Evolutionary conservation across 2,329 filamentous ascomycete species (phyloP).

Genomic region (Fusarium verrucosum): DNA sequence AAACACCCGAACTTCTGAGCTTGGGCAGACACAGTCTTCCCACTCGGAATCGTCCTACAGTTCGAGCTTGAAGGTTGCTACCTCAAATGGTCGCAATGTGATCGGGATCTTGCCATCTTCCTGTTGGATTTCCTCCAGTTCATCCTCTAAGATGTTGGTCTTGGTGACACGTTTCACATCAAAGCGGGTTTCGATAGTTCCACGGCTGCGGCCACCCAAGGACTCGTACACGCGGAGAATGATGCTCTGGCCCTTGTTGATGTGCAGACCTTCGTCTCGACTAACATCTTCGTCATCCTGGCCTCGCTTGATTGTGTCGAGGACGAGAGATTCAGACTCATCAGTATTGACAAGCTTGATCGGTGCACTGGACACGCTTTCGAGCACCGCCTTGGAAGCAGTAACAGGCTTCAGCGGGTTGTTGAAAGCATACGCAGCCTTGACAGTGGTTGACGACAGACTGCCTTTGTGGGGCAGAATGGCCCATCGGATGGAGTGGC

Average conservation of each 20-base stretch:
- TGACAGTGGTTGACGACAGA: constrained; percentile 77
- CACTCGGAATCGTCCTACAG: constrained; percentile 51
- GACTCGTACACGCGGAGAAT: constrained; percentile 89
- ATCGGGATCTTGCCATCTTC: constrained; percentile 64
- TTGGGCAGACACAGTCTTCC: constrained; percentile 40
- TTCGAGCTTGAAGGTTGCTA: constrained; percentile 78
- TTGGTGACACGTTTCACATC: constrained; percentile 81
- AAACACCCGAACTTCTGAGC: constrained; percentile 28
- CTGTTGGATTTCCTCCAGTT: constrained; percentile 71
- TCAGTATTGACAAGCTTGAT: constrained; percentile 73
- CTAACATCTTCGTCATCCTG: constrained; percentile 83
- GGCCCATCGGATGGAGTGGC: constrained; percentile 86
- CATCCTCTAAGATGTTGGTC: constrained; percentile 89
- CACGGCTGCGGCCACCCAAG: constrained; percentile 81
- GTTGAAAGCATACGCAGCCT: constrained; percentile 90
- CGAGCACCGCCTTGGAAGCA: constrained; percentile 42
- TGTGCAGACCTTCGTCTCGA: constrained; percentile 66
- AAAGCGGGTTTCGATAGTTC: constrained; percentile 73
- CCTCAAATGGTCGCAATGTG: constrained; percentile 81
- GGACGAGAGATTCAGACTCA: constrained; percentile 69
- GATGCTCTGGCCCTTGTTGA: constrained; percentile 78
- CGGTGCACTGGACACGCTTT: constrained; percentile 51
- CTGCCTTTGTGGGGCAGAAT: constrained; percentile 84
- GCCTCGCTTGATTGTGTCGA: constrained; percentile 94
- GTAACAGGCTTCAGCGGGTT: constrained; percentile 68